phyloP scores from a whole-genome alignment of 495 filamentous ascomycete genomes.

The Xylaria cubensis region DNA sequence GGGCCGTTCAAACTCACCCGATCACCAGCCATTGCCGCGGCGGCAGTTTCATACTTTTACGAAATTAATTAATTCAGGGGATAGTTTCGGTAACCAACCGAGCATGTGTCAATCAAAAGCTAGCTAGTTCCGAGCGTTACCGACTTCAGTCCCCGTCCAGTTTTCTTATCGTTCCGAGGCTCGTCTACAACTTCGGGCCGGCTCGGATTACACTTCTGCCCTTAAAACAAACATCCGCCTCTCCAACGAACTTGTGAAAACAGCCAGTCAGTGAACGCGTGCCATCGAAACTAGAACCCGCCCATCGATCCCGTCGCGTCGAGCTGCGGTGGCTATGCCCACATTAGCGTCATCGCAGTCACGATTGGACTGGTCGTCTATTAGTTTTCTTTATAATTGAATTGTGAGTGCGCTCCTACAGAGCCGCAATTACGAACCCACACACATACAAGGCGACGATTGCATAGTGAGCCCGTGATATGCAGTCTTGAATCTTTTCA shows the following conservation, averaged over 20 bases:
- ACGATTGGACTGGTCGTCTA: slow-evolving; percentile 4
- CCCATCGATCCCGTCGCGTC: not conserved
- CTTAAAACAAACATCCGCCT: slow-evolving; percentile 5
- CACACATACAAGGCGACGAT: not conserved
- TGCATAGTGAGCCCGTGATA: not conserved
- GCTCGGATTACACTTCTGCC: slow-evolving; percentile 19
- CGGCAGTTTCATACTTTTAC: slow-evolving; percentile 5
- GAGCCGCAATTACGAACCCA: not conserved
- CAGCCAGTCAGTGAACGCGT: not conserved
- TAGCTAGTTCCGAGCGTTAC: slow-evolving; percentile 7
- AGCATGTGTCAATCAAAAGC: not conserved
- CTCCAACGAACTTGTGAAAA: not conserved
- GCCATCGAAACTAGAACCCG: not conserved
- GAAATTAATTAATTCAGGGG: slow-evolving; percentile 17
- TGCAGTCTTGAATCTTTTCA: slow-evolving; percentile 20
- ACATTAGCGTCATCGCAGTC: not conserved
- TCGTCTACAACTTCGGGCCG: slow-evolving; percentile 12
- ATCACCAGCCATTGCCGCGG: slow-evolving; percentile 10
- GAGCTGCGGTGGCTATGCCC: not conserved
- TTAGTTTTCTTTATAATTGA: not conserved
- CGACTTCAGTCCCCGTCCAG: slow-evolving; percentile 11
- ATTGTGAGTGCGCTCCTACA: not conserved
- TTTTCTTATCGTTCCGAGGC: slow-evolving; percentile 21
- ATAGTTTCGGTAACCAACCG: slow-evolving; percentile 5
- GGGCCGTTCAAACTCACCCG: slow-evolving; percentile 17